Conservation (phyloP, 2,329 filamentous ascomycete species). For the Aspergillus fijiensis region DNA sequence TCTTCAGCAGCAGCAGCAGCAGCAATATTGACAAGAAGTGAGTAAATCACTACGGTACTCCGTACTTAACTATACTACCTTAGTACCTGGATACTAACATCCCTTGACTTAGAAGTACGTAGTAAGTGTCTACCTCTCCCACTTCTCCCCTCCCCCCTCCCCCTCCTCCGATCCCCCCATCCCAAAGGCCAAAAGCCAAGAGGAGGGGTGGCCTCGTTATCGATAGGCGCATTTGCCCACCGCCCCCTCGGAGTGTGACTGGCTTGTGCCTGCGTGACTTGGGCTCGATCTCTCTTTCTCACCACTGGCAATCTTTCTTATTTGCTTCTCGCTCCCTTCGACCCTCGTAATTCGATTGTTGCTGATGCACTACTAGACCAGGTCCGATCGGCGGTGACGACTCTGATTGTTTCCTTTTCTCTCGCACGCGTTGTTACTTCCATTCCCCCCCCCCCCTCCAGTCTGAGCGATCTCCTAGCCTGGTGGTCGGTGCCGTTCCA, state of each 20-base stretch:
- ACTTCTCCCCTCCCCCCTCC: neutral
- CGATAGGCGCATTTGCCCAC: slow-evolving; percentile 28
- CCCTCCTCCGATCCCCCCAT: neutral
- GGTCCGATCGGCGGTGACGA: slow-evolving; percentile 4
- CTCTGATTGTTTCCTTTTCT: neutral
- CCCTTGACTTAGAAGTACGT: too few species aligned
- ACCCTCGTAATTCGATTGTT: slow-evolving; percentile 1
- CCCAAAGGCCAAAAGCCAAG: slow-evolving; percentile 10
- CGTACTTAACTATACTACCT: too few species aligned
- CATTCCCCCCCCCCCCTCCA: slow-evolving; percentile 16
- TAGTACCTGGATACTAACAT: too few species aligned
- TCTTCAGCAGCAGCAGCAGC: neutral
- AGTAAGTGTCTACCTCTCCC: too few species aligned
- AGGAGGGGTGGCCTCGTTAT: slow-evolving; percentile 33
- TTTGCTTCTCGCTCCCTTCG: slow-evolving; percentile 2
- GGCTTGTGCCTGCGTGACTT: slow-evolving; percentile 32
- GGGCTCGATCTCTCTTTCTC: slow-evolving; percentile 4
- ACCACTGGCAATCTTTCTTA: neutral
- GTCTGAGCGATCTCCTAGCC: slow-evolving; percentile 13
- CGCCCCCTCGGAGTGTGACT: slow-evolving; percentile 19
- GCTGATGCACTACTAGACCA: slow-evolving; percentile 8
- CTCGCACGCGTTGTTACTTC: slow-evolving; percentile 8
- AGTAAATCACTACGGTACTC: too few species aligned
- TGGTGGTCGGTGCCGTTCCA: slow-evolving; percentile 14
- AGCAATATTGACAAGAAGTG: too few species aligned